Base-by-base conservation (phyloP, 2,329 filamentous ascomycete genomes). In the Epichloe baconii region DNA sequence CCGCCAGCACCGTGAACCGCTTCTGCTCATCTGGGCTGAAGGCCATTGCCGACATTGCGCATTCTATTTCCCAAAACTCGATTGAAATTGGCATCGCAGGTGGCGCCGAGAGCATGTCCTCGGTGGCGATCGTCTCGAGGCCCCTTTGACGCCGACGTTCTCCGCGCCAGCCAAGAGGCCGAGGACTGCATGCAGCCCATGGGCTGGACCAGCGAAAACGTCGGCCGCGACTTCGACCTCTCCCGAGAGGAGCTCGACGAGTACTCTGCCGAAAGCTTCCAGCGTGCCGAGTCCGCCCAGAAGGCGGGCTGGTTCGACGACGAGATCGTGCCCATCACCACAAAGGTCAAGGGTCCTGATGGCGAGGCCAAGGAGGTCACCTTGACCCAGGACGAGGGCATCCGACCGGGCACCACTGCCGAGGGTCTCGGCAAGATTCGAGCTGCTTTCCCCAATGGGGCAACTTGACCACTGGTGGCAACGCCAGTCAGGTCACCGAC, bases 1-100 rank as follows among this genome's bases (percentile, higher is more conserved):
- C 82, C 57, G 88, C 86, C 56, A 90, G 79, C 43, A 83, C 85
- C 43, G 77, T 95, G 53, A 97, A 97, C 77, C 85, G 93, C 55
- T 97, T 98, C 82, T 98, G 93, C 78, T 94, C 88, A 38, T 96
- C 90, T 0, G 93, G 93, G 37, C 83, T 98, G 58, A 94, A 96
- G 71, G 90, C 93, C 52, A 87, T 90, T 5, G 90, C 95, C 69
- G 89, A 96, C 64, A 94, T 98, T 58, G 90, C 93, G 48, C 85
- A 93, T 71, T 80, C 89, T 66, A 96, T 98, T 68, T 68, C 76
- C 53, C 72, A 75, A 48, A 89, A 90, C 55, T 79, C 79, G 59
- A 97, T 98, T 66, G 85, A 95, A 53, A 69, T 95, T 57, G 93
- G 93, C 60, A 74, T 98, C 55, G 91, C 90, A 15, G 70, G 94